A percentile compares a stretch with the other conserved stretches of the same genome.
Evolutionary conservation across 805 yeast species (phyloP).

Genomic region (Ogataea pilisensis): DNA sequence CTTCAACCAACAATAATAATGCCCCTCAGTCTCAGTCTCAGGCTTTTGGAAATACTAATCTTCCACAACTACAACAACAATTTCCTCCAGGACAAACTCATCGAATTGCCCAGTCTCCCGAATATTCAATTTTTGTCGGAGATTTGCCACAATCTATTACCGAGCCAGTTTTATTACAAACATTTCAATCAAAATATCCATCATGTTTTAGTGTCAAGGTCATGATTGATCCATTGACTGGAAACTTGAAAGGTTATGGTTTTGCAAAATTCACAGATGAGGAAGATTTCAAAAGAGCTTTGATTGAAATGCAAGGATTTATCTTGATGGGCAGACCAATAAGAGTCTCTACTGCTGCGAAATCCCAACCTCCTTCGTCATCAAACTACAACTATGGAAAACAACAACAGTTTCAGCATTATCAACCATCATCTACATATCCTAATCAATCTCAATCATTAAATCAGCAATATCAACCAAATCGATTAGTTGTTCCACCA

Average conservation of each 20-base stretch:
- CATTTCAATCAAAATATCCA: constrained; percentile 65
- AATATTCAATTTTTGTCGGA: constrained; percentile 78
- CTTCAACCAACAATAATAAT: constrained; percentile 38
- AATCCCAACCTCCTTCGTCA: constrained; percentile 25
- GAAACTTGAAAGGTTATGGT: constrained; percentile 79
- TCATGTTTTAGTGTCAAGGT: constrained; percentile 74
- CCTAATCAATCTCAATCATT: constrained; percentile 8
- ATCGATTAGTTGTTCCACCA: constrained; percentile 21
- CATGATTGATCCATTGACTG: constrained; percentile 69
- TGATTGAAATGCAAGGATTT: constrained; percentile 78
- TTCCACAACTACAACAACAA: too few relatives aligned
- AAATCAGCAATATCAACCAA: constrained; percentile 13
- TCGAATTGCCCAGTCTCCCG: constrained; percentile 26
- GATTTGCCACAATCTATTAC: constrained; percentile 73
- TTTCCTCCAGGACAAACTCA: constrained; percentile 2
- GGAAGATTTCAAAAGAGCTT: constrained; percentile 66
- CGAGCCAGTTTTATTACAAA: constrained; percentile 59
- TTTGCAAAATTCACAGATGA: constrained; percentile 73
- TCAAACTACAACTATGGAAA: constrained; percentile 3
- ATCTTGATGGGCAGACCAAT: constrained; percentile 70
- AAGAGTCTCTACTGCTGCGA: constrained; percentile 66
- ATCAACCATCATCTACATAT: constrained; percentile 2
- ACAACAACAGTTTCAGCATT: constrained; percentile 9
- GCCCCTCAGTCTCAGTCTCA: constrained; percentile 14
- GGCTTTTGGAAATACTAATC: too few relatives aligned